Base-by-base conservation (phyloP, 768 basidiomycete species). In the Suillus lakei region DNA sequence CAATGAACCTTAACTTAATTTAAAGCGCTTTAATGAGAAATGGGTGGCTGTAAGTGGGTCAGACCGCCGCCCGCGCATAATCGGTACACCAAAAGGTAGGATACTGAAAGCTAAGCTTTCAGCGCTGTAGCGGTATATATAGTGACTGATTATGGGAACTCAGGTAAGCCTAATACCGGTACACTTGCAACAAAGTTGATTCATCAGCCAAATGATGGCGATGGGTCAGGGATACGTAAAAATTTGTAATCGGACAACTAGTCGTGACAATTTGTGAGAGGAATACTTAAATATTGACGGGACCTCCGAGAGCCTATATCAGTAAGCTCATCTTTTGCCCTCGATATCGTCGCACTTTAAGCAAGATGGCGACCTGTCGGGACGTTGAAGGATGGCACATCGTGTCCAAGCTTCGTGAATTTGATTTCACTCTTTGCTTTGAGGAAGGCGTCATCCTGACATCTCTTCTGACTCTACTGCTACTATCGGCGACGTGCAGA, bases 361-460 rank as follows among this genome's bases (percentile, higher is more conserved):
- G n/a, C n/a, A n/a, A n/a, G n/a, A n/a, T 84, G 83, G 75, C 77
- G 13, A 71, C 71, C 64, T 91, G 90, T 71, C 81, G 74, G 55
- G 83, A 89, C 71, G 50, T 64, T 10, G 90, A 93, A 68, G 91
- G 92, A 63, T 93, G 92, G 89, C 75, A 74, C 10, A 78, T 83
- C 18, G 77, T 88, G 21, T 95, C 93, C 0, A 74, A 65, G 0
- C 69, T 77, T 0, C 84, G 93, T 61, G 79, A 83, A 16, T 93
- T 95, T 73, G 95, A 96, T 74, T 68, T 89, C 10, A 92, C 94
- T 1, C 84, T 87, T 16, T 97, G 95, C 74, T 92, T 91, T 68
- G 91, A 96, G 70, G 90, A 94, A 67, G 90, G 87, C 16, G 72
- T 90, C 50, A 38, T 96, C 0, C 74, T 94, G 1, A 82, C 91